These are phyloP conservation scores for Ilyonectria destructans DNA, from an alignment of 2,329 filamentous ascomycete species.

Conservation along the genomic window DNA sequence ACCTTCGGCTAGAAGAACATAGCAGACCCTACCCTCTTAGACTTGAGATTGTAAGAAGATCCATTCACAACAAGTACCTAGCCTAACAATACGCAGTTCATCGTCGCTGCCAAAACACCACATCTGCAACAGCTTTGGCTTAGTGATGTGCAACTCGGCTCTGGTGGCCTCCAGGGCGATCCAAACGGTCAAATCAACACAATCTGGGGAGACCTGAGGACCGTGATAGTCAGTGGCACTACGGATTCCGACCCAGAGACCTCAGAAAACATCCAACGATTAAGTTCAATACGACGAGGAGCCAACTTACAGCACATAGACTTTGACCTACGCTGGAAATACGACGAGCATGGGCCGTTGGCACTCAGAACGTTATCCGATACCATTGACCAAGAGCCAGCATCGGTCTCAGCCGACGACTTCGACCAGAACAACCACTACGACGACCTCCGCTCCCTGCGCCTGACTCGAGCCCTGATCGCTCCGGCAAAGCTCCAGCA, in stretches of 20 bases:
- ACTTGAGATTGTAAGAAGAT: conserved; percentile 42
- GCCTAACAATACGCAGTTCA: conserved; percentile 44
- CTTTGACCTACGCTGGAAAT: conserved; percentile 50
- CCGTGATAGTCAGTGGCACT: conserved; percentile 47
- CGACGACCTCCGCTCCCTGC: conserved; percentile 48
- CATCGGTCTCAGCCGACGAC: conserved; percentile 27
- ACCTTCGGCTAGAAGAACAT: conserved; percentile 49
- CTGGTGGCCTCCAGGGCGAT: conserved; percentile 21
- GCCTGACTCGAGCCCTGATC: conserved; percentile 48
- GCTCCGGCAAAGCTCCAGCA: conserved; percentile 44
- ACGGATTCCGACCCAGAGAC: conserved; percentile 44
- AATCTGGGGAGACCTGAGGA: conserved; percentile 53
- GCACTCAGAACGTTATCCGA: conserved; percentile 37
- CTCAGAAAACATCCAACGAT: conserved; percentile 39
- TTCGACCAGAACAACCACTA: conserved; percentile 43
- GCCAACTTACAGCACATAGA: conserved; percentile 51
- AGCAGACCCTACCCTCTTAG: conserved; percentile 37
- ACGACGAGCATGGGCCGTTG: conserved; percentile 42
- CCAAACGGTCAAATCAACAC: conserved; percentile 40
- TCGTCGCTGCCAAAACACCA: conserved; percentile 48
- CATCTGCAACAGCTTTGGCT: conserved; percentile 54
- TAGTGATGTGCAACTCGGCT: conserved; percentile 46
- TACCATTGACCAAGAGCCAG: conserved; percentile 37
- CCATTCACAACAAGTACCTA: conserved; percentile 2
- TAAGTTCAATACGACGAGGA: conserved; percentile 51